phyloP scores from a whole-genome alignment of 495 filamentous ascomycete genomes.

The Neurospora terricola region DNA sequence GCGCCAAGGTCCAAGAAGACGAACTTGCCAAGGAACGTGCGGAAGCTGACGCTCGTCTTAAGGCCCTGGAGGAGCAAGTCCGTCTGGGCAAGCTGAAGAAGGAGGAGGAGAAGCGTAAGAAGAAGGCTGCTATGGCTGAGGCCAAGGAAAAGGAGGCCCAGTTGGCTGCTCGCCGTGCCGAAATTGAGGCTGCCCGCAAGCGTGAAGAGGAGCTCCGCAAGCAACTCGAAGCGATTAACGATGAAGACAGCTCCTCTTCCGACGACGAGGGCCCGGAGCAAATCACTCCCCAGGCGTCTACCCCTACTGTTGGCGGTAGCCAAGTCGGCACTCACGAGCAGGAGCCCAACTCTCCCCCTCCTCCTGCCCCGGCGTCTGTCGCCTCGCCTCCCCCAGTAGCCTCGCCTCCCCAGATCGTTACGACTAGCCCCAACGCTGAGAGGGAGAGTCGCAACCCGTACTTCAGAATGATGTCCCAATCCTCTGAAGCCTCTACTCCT shows the following conservation, averaged over 20 bases:
- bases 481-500: constrained; percentile 36
- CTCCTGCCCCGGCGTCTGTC: constrained; percentile 9
- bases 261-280: constrained; percentile 80
- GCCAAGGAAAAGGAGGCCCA: constrained; percentile 83
- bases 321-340: constrained; percentile 43
- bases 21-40: constrained; percentile 72
- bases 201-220: constrained; percentile 78
- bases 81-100: constrained; percentile 93
- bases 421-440: constrained; percentile 39
- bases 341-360: constrained; percentile 36
- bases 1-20: constrained; percentile 64
- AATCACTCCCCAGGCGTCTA: constrained; percentile 73
- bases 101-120: constrained; percentile 84
- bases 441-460: constrained; percentile 42
- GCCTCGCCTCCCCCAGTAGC: constrained; percentile 28
- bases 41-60: constrained; percentile 70
- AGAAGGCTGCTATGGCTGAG: constrained; percentile 76
- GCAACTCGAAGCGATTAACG: constrained; percentile 74
- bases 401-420: constrained; percentile 33
- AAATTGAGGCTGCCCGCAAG: constrained; percentile 84
- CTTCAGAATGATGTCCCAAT: constrained; percentile 42
- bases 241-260: constrained; percentile 67
- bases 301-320: constrained; percentile 52
- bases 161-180: constrained; percentile 76
- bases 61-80: constrained; percentile 87